These are phyloP conservation scores for Elongisporangium undulatum DNA, from an alignment of 352 stramenopile species.

Conservation along the genomic window DNA sequence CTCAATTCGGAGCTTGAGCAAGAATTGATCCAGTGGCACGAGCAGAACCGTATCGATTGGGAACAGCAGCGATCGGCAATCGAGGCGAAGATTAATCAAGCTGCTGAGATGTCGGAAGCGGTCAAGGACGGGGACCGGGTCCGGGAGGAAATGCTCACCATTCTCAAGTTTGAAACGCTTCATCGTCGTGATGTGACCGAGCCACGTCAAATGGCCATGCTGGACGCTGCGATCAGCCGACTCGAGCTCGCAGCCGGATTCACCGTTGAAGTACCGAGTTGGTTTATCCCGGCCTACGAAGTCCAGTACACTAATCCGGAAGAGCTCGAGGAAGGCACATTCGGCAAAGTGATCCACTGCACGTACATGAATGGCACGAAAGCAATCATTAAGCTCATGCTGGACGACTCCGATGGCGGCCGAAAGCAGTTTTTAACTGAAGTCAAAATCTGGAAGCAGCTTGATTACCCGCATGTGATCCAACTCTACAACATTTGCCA, in stretches of 20 bases:
- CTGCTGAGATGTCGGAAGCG: not conserved
- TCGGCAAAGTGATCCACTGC: slow-evolving; percentile 13
- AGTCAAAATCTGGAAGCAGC: slow-evolving; percentile 21
- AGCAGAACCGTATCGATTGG: not conserved
- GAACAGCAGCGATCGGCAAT: not conserved
- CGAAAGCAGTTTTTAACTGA: slow-evolving; percentile 22
- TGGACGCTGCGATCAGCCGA: slow-evolving; percentile 9
- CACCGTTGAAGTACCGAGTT: slow-evolving; percentile 12
- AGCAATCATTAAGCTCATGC: slow-evolving; percentile 31
- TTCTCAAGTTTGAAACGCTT: slow-evolving; percentile 20
- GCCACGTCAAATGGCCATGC: slow-evolving; percentile 3
- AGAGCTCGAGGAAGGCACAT: slow-evolving; percentile 5
- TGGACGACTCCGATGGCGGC: slow-evolving; percentile 13
- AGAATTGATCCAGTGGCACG: not conserved
- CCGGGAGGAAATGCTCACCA: slow-evolving; percentile 17
- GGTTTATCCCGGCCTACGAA: slow-evolving; percentile 18
- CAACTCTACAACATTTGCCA: slow-evolving; percentile 27
- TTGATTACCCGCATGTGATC: slow-evolving; percentile 30
- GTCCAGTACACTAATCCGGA: slow-evolving; percentile 3
- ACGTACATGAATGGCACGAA: slow-evolving; percentile 15
- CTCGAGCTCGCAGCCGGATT: slow-evolving; percentile 7
- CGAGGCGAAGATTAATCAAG: not conserved
- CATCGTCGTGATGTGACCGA: slow-evolving; percentile 11
- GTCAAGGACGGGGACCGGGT: not conserved
- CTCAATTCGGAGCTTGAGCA: not conserved